A percentile compares a stretch with the other conserved stretches of the same genome.
phyloP scores from a whole-genome alignment of 1,284 basidiomycete genomes.

The Apiotrichum veenhuisii region DNA sequence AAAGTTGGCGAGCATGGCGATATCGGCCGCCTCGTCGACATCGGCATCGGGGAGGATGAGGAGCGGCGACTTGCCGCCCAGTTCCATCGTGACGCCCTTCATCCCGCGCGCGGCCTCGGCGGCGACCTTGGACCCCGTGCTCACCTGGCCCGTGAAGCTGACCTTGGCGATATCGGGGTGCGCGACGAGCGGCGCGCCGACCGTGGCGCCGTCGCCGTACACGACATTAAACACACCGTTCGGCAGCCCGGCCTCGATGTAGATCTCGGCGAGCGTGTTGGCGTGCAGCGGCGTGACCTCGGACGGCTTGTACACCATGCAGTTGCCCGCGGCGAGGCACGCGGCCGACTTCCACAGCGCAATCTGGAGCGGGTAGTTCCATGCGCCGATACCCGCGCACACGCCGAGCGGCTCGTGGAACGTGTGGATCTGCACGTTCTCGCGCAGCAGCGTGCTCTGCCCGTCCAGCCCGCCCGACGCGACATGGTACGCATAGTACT shows the following conservation, averaged over 20 bases:
- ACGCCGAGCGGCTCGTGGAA: constrained; percentile 22
- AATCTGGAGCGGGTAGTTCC: constrained; percentile 26
- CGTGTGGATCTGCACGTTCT: constrained; percentile 13
- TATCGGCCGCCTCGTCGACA: constrained; percentile 18
- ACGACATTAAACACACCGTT: constrained; percentile 20
- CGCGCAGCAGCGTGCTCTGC: constrained; percentile 14
- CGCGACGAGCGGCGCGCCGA: constrained; percentile 14
- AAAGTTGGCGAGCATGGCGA: constrained; percentile 22
- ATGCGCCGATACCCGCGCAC: constrained; percentile 24
- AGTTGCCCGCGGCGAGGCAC: constrained; percentile 18
- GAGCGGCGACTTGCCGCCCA: constrained; percentile 20
- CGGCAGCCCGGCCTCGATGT: constrained; percentile 16
- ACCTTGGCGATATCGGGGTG: constrained; percentile 19
- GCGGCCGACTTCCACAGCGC: constrained; percentile 21
- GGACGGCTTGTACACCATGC: constrained; percentile 21
- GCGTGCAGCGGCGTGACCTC: constrained; percentile 20
- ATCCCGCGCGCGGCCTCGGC: constrained; percentile 10
- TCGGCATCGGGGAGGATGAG: constrained; percentile 18
- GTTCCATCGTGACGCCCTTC: constrained; percentile 23
- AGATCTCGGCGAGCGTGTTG: constrained; percentile 16
- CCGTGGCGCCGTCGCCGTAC: constrained; percentile 12
- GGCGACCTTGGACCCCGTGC: constrained; percentile 15
- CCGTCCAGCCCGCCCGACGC: constrained; percentile 19
- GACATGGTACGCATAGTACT: constrained; percentile 20
- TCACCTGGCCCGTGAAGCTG: constrained; percentile 20